Evolutionary conservation across 2,329 filamentous ascomycete species (phyloP), one percentile per base, ranked within the genome.

Genomic region (Chlorencoelia australis): DNA sequence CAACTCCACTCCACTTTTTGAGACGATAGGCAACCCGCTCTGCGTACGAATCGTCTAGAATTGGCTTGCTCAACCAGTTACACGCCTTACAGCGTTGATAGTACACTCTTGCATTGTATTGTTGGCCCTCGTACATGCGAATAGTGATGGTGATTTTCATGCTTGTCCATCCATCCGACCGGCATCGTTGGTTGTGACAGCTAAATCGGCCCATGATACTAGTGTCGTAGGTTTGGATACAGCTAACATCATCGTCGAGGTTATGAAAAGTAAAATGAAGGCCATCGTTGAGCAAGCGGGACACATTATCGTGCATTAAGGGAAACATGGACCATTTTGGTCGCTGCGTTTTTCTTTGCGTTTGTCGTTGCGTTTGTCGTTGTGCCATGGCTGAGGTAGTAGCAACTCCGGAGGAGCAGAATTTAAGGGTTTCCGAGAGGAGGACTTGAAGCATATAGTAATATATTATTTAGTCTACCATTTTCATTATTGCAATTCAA

Each of bases 21-120:
- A 66, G 44, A 37, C 60, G 52, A 51, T 67, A 65, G 11, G 55
- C 52, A 7, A 65, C 51, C 45, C 64, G 53, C 41, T 66, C 59
- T 35, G 57, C 55, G 48, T 66, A 66, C 15, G 57, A 60, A 30
- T 54, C 39, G 46, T 64, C 53, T 21, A 62, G 43, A 19, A 44
- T 19, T 13, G 59, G 59, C 28, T 52, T 42, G 35, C 59, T 55
- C 0, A 63, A 46, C n/a, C 11, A 18, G 8, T 56, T 45, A 45
- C 62, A 66, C 10, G 9, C 11, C 35, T 54, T 57, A 46, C 61
- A 66, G 6, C 56, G 54, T 47, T 66, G 61, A 43, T 62, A 50
- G 44, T 65, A 67, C 28, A 67, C 61, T 39, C 59, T 49, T 29
- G 60, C 62, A 45, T 66, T 67, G 43, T 67, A 67, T 50, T 46